Evolutionary conservation across 129 eudicot genomes (phyloP).

Genomic region (Calendula officinalis): DNA sequence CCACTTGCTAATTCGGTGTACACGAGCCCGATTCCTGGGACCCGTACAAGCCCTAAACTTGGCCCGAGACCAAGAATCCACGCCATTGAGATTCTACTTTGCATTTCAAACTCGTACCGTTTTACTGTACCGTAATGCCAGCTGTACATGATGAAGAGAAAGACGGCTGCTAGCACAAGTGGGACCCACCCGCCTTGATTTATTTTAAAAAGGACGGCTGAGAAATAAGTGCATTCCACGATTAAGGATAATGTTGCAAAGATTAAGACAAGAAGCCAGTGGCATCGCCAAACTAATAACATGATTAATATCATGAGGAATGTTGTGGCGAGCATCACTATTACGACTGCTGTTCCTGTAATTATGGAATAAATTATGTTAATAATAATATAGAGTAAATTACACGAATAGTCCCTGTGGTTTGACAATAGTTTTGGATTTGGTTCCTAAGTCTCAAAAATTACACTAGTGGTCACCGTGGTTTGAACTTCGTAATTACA

Average conservation of each 20-base stretch:
- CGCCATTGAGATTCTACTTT: neutral
- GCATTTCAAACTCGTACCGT: neutral
- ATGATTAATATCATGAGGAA: neutral
- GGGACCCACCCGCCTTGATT: slow-evolving; percentile 1
- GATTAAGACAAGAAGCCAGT: neutral
- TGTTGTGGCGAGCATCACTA: neutral
- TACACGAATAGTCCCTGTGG: no score
- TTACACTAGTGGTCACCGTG: no score
- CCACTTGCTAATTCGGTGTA: neutral
- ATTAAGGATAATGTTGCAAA: neutral
- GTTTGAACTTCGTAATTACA: no score
- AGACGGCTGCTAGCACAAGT: neutral
- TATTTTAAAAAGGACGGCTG: neutral
- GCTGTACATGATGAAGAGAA: neutral
- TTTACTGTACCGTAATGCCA: slow-evolving; percentile 2
- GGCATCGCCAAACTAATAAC: neutral
- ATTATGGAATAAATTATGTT: no score
- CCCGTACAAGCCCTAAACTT: neutral
- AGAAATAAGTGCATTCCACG: neutral
- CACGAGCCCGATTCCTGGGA: neutral
- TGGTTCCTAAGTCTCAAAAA: no score
- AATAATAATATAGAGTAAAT: no score
- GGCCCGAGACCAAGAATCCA: neutral
- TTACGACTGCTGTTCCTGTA: neutral
- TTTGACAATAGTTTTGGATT: no score